Conservation (phyloP, 164 flowering plant genomes). For the Cinnamomum micranthum region DNA sequence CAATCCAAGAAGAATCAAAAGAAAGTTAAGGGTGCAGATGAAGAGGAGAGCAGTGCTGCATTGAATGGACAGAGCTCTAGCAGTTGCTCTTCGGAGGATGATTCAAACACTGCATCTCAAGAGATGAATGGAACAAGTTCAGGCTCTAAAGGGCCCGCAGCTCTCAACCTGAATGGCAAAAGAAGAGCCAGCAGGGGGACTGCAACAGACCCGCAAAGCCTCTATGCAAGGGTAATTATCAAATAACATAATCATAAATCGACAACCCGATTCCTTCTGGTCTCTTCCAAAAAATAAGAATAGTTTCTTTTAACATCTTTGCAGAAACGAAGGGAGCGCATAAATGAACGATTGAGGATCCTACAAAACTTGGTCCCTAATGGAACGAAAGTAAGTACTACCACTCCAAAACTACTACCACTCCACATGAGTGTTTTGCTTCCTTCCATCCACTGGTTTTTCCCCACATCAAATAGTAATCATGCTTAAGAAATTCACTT, state of each 20-base stretch:
- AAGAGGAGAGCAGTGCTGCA: conserved; percentile 31
- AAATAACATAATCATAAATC: not conserved
- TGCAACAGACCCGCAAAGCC: conserved; percentile 97
- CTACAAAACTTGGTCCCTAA: conserved; percentile 86
- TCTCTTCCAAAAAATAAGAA: not conserved
- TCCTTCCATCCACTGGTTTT: not conserved
- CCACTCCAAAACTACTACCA: not conserved
- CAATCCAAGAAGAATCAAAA: conserved; percentile 46
- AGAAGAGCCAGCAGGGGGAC: conserved; percentile 68
- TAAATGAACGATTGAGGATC: conserved; percentile 74
- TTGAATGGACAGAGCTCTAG: conserved; percentile 35
- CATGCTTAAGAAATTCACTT: not conserved
- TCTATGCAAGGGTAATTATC: conserved; percentile 84
- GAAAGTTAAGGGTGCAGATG: conserved; percentile 16
- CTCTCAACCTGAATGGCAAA: conserved; percentile 43
- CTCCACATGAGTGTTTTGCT: not conserved
- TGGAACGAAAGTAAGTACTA: conserved; percentile 79
- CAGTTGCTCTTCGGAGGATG: conserved; percentile 63
- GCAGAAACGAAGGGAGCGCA: conserved; percentile 91
- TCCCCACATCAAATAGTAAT: not conserved
- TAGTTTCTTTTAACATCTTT: conserved; percentile 8
- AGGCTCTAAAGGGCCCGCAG: conserved; percentile 20
- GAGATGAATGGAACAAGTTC: conserved; percentile 35
- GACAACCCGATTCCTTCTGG: not conserved
- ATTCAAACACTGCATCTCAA: conserved; percentile 44